Evolutionary conservation across 768 basidiomycete genomes (phyloP).

Genomic region (Suillus subaureus): DNA sequence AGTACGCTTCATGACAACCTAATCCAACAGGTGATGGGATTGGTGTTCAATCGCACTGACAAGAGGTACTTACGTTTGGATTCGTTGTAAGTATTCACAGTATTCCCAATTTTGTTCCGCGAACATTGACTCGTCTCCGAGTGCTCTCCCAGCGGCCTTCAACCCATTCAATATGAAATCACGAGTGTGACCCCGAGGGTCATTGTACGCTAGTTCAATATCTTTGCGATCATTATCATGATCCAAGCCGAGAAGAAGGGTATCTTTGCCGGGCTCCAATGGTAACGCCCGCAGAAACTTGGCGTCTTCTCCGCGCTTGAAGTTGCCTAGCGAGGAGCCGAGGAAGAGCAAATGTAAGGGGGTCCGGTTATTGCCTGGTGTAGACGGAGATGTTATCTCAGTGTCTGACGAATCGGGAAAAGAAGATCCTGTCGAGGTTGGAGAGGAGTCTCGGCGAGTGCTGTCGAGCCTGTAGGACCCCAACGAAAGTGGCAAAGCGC

Average conservation of each 20-base stretch:
- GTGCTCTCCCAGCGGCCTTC: slow-evolving; percentile 60
- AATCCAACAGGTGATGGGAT: not conserved
- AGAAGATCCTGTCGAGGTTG: slow-evolving; percentile 39
- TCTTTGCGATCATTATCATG: slow-evolving; percentile 69
- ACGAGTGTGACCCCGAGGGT: slow-evolving; percentile 68
- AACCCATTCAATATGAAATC: slow-evolving; percentile 89
- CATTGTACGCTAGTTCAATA: slow-evolving; percentile 89
- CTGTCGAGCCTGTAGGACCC: slow-evolving; percentile 17
- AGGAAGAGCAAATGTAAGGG: slow-evolving; percentile 88
- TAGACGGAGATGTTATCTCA: slow-evolving; percentile 38
- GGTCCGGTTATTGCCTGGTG: slow-evolving; percentile 44
- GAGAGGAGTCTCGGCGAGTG: slow-evolving; percentile 36
- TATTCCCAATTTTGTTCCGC: slow-evolving; percentile 77
- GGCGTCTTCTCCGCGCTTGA: slow-evolving; percentile 66
- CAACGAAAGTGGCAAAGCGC: slow-evolving; percentile 4
- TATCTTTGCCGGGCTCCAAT: slow-evolving; percentile 78
- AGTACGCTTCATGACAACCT: slow-evolving; percentile 88
- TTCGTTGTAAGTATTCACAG: slow-evolving; percentile 58
- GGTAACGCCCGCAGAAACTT: slow-evolving; percentile 81
- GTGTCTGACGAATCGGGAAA: slow-evolving; percentile 10
- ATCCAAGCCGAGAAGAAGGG: slow-evolving; percentile 89
- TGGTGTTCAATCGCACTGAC: not conserved
- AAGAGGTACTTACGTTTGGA: slow-evolving; percentile 41
- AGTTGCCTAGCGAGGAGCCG: slow-evolving; percentile 93
- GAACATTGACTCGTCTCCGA: slow-evolving; percentile 71